Conservation (phyloP, 2,329 filamentous ascomycete genomes). For the Aspergillus japonicus region DNA sequence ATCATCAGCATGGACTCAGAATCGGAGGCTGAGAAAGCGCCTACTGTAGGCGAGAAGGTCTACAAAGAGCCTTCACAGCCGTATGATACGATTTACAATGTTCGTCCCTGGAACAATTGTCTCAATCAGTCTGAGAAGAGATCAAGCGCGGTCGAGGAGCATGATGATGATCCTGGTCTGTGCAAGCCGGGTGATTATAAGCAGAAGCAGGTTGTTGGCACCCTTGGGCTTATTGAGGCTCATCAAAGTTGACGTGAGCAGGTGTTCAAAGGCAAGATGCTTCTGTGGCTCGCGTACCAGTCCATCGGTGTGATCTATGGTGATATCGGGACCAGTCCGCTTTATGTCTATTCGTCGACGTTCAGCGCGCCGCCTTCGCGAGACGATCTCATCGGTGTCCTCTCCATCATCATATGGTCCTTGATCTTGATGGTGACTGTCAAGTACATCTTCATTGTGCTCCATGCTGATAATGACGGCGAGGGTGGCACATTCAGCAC, state of each 20-base stretch:
- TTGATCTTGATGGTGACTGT: conserved; percentile 57
- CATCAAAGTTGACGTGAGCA: conserved; percentile 1
- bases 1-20: background rate
- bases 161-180: conserved; percentile 15
- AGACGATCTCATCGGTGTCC: conserved; percentile 52
- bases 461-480: conserved; percentile 57
- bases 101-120: conserved; percentile 4
- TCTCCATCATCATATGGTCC: conserved; percentile 57
- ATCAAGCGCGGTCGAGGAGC: background rate
- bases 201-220: background rate
- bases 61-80: background rate
- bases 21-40: background rate
- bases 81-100: conserved; percentile 3
- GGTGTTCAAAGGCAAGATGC: conserved; percentile 16
- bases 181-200: conserved; percentile 12
- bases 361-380: conserved; percentile 47
- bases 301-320: conserved; percentile 59
- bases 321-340: conserved; percentile 59
- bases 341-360: conserved; percentile 58
- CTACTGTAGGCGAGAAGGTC: background rate
- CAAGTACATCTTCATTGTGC: conserved; percentile 56
- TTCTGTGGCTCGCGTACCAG: conserved; percentile 52
- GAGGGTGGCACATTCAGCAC: conserved; percentile 58
- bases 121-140: background rate
- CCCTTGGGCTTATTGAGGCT: background rate